Evolutionary conservation across 129 eudicot genomes (phyloP).

Genomic region (Silybum marianum): DNA sequence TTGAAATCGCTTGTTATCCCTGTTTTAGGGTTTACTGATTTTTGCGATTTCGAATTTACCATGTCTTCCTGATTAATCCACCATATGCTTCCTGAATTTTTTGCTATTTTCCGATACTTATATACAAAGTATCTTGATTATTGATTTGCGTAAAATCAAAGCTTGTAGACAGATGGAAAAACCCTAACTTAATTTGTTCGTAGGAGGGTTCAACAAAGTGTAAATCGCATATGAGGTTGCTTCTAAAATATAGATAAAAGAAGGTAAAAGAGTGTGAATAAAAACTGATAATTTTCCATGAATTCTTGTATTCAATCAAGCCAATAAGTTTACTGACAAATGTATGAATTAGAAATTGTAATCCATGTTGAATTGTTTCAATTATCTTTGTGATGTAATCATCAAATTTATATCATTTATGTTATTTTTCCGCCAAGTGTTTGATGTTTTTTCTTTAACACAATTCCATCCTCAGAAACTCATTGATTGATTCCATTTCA

Average conservation of each 20-base stretch:
- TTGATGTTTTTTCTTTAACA: background rate
- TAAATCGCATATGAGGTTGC: background rate
- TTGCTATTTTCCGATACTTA: background rate
- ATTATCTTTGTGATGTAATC: background rate
- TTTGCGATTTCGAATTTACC: background rate
- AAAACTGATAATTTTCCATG: background rate
- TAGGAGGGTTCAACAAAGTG: background rate
- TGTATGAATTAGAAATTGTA: background rate
- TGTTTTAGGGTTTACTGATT: background rate
- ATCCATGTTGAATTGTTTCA: background rate
- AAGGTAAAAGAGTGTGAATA: no score
- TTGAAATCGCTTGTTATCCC: background rate
- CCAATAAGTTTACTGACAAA: background rate
- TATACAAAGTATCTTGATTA: background rate
- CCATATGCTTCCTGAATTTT: no score
- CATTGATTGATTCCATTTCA: background rate
- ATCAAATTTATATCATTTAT: background rate
- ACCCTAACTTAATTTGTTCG: background rate
- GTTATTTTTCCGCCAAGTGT: background rate
- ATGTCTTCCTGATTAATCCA: no score
- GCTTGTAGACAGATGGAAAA: background rate
- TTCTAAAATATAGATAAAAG: background rate
- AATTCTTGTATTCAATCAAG: background rate
- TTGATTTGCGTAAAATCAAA: background rate
- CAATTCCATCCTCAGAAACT: background rate